Evolutionary conservation across 2,329 filamentous ascomycete species (phyloP).

Genomic region (Lithohypha guttulata): DNA sequence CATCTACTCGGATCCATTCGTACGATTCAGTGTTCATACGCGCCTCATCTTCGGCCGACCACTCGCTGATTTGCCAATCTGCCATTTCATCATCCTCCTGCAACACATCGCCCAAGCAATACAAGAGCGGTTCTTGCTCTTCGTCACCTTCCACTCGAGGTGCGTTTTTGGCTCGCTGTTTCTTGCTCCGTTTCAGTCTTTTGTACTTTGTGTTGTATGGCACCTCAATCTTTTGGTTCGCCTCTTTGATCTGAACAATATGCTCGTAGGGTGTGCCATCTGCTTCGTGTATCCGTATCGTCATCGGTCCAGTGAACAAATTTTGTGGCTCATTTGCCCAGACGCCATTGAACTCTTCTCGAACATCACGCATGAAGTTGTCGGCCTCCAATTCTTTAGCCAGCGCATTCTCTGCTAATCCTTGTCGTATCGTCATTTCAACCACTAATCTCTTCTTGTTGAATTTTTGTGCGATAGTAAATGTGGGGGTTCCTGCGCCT

Average conservation of each 20-base stretch:
- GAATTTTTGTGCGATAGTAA: slow-evolving; percentile 77
- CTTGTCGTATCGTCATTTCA: slow-evolving; percentile 78
- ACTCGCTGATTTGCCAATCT: slow-evolving; percentile 78
- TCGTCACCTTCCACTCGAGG: slow-evolving; percentile 52
- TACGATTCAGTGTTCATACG: slow-evolving; percentile 94
- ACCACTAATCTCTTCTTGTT: slow-evolving; percentile 97
- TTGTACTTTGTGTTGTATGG: slow-evolving; percentile 99
- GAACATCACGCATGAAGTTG: slow-evolving; percentile 73
- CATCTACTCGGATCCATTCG: slow-evolving; percentile 96
- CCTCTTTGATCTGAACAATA: slow-evolving; percentile 88
- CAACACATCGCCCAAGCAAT: slow-evolving; percentile 84
- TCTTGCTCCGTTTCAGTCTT: slow-evolving; percentile 75
- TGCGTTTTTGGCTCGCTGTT: slow-evolving; percentile 66
- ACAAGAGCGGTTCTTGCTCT: slow-evolving; percentile 73
- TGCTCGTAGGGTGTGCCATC: slow-evolving; percentile 98
- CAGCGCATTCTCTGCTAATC: slow-evolving; percentile 48
- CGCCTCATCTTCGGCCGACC: slow-evolving; percentile 77
- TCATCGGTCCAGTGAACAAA: slow-evolving; percentile 94
- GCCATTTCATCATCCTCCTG: slow-evolving; percentile 69
- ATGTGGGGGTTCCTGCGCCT: slow-evolving; percentile 77
- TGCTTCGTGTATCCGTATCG: slow-evolving; percentile 92
- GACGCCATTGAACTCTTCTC: slow-evolving; percentile 63
- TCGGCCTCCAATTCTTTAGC: slow-evolving; percentile 54
- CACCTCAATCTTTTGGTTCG: slow-evolving; percentile 76
- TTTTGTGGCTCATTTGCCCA: slow-evolving; percentile 59